Base-by-base conservation (phyloP, 768 basidiomycete genomes). In the Tylopilus subfusipes region DNA sequence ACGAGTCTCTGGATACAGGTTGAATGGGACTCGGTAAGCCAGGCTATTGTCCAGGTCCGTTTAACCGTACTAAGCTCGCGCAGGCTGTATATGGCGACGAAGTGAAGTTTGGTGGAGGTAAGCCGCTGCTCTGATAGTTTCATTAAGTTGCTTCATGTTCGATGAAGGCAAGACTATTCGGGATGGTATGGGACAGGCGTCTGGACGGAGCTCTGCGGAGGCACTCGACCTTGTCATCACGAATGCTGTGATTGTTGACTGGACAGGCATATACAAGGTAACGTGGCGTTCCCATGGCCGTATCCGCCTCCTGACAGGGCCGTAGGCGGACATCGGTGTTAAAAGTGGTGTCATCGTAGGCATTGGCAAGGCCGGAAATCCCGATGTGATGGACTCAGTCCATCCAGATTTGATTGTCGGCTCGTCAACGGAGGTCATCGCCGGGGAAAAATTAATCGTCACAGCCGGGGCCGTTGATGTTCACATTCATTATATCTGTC, bases 321-420 rank as follows among this genome's bases (percentile, higher is more conserved):
- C 3, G 1, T 65, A 97, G 91, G 96, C 96, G 19, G 97, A 98
- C 65, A 92, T 99, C 48, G 96, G 97, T 25, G 79, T 99, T 52
- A 93, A 88, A 71, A 68, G 82, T 51, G 95, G 95, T 0, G 62
- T 74, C 34, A 98, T 98, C 57, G 78, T 76, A 13, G 93, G 89
- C 0, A 87, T 98, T 48, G 97, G 96, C n/a, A 98, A 99, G 71
- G 91, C 93, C 10, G 97, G 97, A 1, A 99, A 98, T 69, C 94
- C 93, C 4, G 93, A 98, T 65, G 78, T 89, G 50, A 97, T 97
- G 93, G 82, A 83, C 11, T 78, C 79, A 36, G 88, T 98, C 27
- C 77, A 87, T 55, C 79, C 80, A 0, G 69, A 76, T 6, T 84
- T 98, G 64, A 66, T 91, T 57, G 81, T 98, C 48, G 95, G 95